Evolutionary conservation across 2,329 filamentous ascomycete genomes (phyloP), one percentile per base, ranked within the genome.

Genomic region (Coniochaeta sp.): DNA sequence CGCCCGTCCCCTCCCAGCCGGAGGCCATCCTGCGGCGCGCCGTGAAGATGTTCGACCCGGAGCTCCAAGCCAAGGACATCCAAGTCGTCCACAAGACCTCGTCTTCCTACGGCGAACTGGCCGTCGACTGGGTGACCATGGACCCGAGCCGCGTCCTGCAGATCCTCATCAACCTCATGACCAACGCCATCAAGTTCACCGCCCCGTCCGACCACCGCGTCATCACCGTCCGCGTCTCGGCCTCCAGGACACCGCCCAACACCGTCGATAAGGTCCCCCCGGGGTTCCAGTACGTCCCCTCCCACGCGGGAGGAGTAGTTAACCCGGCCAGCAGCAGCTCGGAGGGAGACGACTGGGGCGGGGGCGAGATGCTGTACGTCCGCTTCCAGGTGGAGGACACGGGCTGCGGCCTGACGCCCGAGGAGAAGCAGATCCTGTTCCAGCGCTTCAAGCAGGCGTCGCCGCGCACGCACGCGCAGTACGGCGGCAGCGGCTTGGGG

Each of bases 371-470:
- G 0, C 14, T 77, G 0, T 77, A 75, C 56, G 62, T 77, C 12
- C 65, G 69, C 1, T 76, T 89, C 65, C 80, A 82, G 8, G 86
- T 90, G 1, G 78, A 81, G 60, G 87, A 90, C 65, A 88, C 86
- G 0, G 87, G 87, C 0, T 81, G 85, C 26, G 86, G 86, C 1
- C 77, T 90, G 14, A 83, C 75, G 2, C 77, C 81, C 0, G 79
- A 84, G 55, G 86, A 89, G 66, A 86, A 84, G 70, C 86, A 85
- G 62, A 74, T 85, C 9, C 76, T 90, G 0, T 90, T 90, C 66
- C 80, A 87, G 60, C 78, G 86, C 0, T 89, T 89, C 71, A 86
- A 84, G 5, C 87, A 90, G 70, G 87, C 86, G 0, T 74, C 70
- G 0, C 75, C 75, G 0, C 67, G 73, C 30, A 78, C 75, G 0